phyloP scores from a whole-genome alignment of 2,329 filamentous ascomycete species.

The Pseudogymnoascus sp. region DNA sequence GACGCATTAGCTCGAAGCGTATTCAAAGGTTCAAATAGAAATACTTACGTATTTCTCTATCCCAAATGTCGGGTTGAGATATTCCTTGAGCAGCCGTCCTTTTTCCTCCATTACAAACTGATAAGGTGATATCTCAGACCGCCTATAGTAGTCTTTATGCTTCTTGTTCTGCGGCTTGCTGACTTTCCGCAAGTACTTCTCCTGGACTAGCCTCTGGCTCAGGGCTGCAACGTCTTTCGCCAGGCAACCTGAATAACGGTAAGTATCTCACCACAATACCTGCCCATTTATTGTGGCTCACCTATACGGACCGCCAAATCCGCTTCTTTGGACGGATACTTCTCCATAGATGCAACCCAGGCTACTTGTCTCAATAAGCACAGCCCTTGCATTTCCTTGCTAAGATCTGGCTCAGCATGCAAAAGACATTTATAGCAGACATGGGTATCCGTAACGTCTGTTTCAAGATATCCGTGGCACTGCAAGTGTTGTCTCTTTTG shows the following conservation, averaged over 20 bases:
- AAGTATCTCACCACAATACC: background rate
- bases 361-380: background rate
- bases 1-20: background rate
- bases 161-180: background rate
- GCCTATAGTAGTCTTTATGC: background rate
- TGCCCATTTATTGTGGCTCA: background rate
- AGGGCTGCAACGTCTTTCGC: background rate
- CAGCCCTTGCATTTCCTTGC: background rate
- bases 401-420: background rate
- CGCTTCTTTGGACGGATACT: background rate
- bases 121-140: background rate
- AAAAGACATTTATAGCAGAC: background rate
- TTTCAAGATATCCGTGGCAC: constrained; percentile 2
- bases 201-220: background rate
- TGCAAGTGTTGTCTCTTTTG: background rate
- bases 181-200: background rate
- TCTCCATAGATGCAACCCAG: background rate
- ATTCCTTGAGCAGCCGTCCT: background rate
- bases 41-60: background rate
- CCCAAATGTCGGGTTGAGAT: background rate
- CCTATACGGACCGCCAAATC: background rate
- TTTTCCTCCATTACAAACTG: background rate
- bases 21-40: background rate
- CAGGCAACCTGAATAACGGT: background rate
- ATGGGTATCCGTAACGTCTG: background rate